Base-by-base conservation (phyloP, 2,329 filamentous ascomycete species). In the Cladosporium velox region DNA sequence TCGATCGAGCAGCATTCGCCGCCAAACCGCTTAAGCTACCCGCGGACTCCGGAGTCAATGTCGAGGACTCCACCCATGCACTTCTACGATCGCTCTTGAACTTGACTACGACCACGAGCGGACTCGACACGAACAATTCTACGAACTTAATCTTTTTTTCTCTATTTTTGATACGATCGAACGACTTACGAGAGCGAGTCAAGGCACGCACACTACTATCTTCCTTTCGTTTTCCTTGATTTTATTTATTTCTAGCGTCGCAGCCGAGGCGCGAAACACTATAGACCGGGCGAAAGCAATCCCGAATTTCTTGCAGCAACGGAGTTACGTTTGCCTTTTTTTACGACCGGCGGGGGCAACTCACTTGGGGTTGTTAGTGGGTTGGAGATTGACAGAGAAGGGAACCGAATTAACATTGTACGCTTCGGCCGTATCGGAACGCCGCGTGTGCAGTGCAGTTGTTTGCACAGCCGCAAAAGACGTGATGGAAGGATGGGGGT, bases 21-120 rank as follows among this genome's bases (percentile, higher is more conserved):
- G 35, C 73, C 78, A 62, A 80, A 82, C 66, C 77, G 75, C 59
- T 66, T 67, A 52, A 71, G 72, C 61, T 81, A 77, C 52, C 73
- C 73, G 18, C 86, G 86, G 52, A 92, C 90, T 63, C 90, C 90
- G 67, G 80, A 90, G 70, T 91, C 89, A n/a, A 88, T 91, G 86
- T 88, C 89, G 35, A 85, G 84, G 57, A 91, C 89, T 54, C 90
- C 90, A 52, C 84, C 84, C 71, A 79, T 85, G 38, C 65, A 70
- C 41, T 65, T 69, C 30, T 70, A 69, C 55, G 61, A 71, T 65
- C 65, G 38, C 35, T 28, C 28, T 66, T 65, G 32, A 59, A 35
- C 34, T 35, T 12, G 24, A 35, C 34, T 35, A 35, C 34, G 34
- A 35, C 34, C 34, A 14, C 11, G 34, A 35, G 34, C 34, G 34